These are phyloP conservation scores for Mycena pura DNA, from an alignment of 768 basidiomycete genomes.

Conservation along the genomic window DNA sequence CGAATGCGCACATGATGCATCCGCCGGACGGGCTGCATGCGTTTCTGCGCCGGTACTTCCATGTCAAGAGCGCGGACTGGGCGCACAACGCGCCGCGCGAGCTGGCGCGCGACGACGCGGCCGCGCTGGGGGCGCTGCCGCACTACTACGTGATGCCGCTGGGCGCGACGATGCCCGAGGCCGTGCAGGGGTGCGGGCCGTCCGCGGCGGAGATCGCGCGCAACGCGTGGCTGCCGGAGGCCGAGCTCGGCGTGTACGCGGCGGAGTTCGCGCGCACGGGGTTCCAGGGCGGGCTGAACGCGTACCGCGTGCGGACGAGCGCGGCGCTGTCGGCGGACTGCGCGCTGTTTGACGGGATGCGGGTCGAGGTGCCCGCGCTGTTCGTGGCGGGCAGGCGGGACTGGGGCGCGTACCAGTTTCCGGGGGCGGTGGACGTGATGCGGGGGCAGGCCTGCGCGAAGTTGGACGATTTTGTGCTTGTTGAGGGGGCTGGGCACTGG, in stretches of 20 bases:
- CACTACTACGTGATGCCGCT: constrained; percentile 69
- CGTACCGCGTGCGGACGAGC: constrained; percentile 54
- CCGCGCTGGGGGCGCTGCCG: constrained; percentile 51
- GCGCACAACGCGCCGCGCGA: constrained; percentile 46
- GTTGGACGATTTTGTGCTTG: constrained; percentile 25
- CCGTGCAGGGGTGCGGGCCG: constrained; percentile 46
- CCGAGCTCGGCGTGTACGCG: constrained; percentile 56
- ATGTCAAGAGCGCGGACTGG: constrained; percentile 67
- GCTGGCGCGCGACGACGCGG: constrained; percentile 41
- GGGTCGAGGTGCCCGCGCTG: constrained; percentile 59
- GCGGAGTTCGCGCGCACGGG: constrained; percentile 57
- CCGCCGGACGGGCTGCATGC: constrained; percentile 50
- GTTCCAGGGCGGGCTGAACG: constrained; percentile 69
- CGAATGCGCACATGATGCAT: constrained; percentile 53
- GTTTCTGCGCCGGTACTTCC: constrained; percentile 62
- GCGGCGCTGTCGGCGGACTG: constrained; percentile 46
- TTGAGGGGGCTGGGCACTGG: constrained; percentile 27
- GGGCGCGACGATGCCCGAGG: constrained; percentile 58
- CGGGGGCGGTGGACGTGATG: constrained; percentile 42
- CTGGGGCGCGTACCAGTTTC: constrained; percentile 66
- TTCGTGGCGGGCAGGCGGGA: constrained; percentile 63
- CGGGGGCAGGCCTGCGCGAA: constrained; percentile 3
- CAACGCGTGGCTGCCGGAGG: constrained; percentile 55
- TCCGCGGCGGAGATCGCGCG: constrained; percentile 33
- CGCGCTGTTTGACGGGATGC: constrained; percentile 51